These are phyloP conservation scores for Aspergillus conjunctus DNA, from an alignment of 495 filamentous ascomycete species.

Conservation along the genomic window DNA sequence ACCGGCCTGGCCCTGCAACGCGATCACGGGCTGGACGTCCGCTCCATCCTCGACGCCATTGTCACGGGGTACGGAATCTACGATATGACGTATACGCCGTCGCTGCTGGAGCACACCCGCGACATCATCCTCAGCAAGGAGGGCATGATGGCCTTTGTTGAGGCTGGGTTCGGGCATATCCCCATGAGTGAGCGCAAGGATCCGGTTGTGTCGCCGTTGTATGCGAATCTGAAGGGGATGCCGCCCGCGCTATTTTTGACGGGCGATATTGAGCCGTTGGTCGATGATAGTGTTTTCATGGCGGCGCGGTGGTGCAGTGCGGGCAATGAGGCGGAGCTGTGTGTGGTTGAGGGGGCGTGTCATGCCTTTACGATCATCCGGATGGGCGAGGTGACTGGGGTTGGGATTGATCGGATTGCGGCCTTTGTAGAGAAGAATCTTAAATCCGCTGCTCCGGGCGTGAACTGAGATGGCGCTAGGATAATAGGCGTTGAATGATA, in stretches of 20 bases:
- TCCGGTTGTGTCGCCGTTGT: not conserved
- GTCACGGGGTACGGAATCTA: not conserved
- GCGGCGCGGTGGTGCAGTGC: conserved; percentile 1
- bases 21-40: not conserved
- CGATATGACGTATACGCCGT: not conserved
- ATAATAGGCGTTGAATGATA: too few species aligned
- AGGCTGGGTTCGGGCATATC: not conserved
- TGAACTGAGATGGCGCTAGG: too few species aligned
- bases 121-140: not conserved
- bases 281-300: conserved; percentile 1
- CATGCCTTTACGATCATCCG: conserved; percentile 3
- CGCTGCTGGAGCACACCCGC: not conserved
- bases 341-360: not conserved
- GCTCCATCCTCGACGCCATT: not conserved
- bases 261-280: not conserved
- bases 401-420: not conserved
- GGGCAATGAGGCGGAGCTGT: not conserved
- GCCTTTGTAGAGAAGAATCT: not conserved
- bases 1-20: not conserved
- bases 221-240: not conserved
- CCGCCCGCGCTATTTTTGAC: not conserved
- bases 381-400: not conserved
- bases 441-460: not conserved
- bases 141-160: not conserved
- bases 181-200: not conserved